A percentile compares a stretch with the other conserved stretches of the same genome.
Conservation (phyloP, 305 asterid genomes). For the Salvia sclarea region DNA sequence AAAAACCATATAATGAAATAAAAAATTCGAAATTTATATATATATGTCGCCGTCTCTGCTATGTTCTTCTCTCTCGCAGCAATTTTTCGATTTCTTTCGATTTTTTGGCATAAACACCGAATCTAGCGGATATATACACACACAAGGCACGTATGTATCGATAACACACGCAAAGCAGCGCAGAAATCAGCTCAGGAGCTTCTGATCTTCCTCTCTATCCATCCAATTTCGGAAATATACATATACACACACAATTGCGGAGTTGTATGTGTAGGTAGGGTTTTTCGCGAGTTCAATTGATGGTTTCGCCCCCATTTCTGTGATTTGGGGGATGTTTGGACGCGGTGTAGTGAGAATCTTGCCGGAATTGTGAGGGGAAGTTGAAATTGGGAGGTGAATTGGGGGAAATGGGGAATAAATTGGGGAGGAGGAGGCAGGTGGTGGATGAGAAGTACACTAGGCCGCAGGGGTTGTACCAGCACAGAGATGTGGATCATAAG, state of each 20-base stretch:
- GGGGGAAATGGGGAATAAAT: slow-evolving; percentile 96
- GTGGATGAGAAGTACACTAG: slow-evolving; percentile 99
- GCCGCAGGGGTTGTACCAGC: slow-evolving; percentile 98
- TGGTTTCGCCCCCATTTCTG: slow-evolving; percentile 27
- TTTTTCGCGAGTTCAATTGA: slow-evolving; percentile 26
- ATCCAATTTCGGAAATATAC: not conserved
- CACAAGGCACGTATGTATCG: slow-evolving; percentile 40
- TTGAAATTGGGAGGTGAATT: slow-evolving; percentile 23
- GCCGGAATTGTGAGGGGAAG: slow-evolving; percentile 28
- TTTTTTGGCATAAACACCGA: slow-evolving; percentile 20
- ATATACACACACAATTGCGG: no score
- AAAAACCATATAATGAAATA: slow-evolving; percentile 23
- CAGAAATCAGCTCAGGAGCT: slow-evolving; percentile 45
- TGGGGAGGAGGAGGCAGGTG: slow-evolving; percentile 91
- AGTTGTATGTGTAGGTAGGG: no score
- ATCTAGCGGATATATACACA: slow-evolving; percentile 31
- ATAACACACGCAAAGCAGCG: slow-evolving; percentile 43
- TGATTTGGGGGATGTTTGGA: slow-evolving; percentile 28
- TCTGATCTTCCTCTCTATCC: slow-evolving; percentile 39
- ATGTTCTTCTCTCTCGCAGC: not conserved
- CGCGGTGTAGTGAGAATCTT: slow-evolving; percentile 33
- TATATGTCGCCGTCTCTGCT: not conserved
- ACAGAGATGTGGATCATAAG: slow-evolving; percentile 95
- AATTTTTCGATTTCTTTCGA: not conserved
- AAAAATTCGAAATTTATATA: not conserved